Evolutionary conservation across 148 eudicot genomes (phyloP).

Genomic region (Euryodendron excelsum): DNA sequence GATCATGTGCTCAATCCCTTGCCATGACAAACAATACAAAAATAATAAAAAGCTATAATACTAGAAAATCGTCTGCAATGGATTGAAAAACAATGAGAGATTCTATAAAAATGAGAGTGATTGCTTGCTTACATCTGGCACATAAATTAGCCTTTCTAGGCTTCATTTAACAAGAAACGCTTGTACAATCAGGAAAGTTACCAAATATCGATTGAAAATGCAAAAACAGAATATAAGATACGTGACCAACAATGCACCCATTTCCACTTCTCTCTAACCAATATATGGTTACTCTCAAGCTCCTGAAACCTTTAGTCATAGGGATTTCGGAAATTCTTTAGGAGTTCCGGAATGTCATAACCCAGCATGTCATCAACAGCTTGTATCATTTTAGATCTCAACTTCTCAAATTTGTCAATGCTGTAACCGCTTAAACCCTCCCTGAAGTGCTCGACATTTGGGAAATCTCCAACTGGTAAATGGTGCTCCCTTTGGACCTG

Average conservation of each 20-base stretch:
- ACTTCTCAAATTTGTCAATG: constrained; percentile 67
- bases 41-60: background rate
- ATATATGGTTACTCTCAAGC: background rate
- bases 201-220: constrained; percentile 1
- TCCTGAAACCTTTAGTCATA: constrained; percentile 38
- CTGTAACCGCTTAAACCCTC: constrained; percentile 62
- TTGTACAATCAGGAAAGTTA: background rate
- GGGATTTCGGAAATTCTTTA: constrained; percentile 72
- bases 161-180: background rate
- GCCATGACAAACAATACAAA: background rate
- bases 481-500: constrained; percentile 81
- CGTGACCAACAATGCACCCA: background rate
- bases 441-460: constrained; percentile 58
- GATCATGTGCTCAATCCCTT: background rate
- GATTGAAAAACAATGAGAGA: background rate
- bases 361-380: constrained; percentile 81
- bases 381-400: constrained; percentile 69
- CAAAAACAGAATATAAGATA: background rate
- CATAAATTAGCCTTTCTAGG: background rate
- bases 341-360: constrained; percentile 78
- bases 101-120: background rate
- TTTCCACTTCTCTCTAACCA: background rate
- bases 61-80: background rate
- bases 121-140: background rate
- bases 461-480: constrained; percentile 79